Base-by-base conservation (phyloP, 768 basidiomycete species). In the Russula sp. region DNA sequence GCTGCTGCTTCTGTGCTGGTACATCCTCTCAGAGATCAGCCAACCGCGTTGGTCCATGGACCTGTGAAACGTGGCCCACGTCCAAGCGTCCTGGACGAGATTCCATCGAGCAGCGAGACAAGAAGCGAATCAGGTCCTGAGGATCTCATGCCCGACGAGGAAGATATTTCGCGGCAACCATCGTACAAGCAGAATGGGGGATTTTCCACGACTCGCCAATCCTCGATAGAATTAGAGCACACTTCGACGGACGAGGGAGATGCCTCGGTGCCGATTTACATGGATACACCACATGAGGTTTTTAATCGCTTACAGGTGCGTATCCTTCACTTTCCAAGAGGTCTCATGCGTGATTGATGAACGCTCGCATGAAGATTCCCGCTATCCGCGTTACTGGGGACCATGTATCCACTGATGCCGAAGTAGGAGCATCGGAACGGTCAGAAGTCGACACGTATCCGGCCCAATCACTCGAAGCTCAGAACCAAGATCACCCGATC, bases 61-160 rank as follows among this genome's bases (percentile, higher is more conserved):
- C 51, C 64, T 6, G 53, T 38, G 41, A 54, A 56, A 52, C 35
- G 49, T 47, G 58, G 58, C 11, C 60, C 66, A 35, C 45, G 50
- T 9, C 47, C 34, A 32, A 67, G 66, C 54, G 20, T 66, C 14
- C 46, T 65, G 38, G 64, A 66, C 9, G 66, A 66, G 22, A 57
- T 66, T 22, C 66, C 64, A 34, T 65, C 60, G 16, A 65, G 60
- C 22, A 61, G 59, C 38, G 58, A 62, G 35, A 43, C 59, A 3
- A 55, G 25, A 36, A 46, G 39, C 34, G 58, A 65, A 49, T 48
- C 59, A 29, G 61, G 48, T 18, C 18, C 35, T 34, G 66, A 66
- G 22, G 43, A 46, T 34, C 63, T 65, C 10, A 20, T 49, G 18
- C 52, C 65, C 22, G 66, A 65, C 8, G 64, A 67, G 43, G 66